Conservation (phyloP, 768 basidiomycete species). For the Xanthoconium purpureum region DNA sequence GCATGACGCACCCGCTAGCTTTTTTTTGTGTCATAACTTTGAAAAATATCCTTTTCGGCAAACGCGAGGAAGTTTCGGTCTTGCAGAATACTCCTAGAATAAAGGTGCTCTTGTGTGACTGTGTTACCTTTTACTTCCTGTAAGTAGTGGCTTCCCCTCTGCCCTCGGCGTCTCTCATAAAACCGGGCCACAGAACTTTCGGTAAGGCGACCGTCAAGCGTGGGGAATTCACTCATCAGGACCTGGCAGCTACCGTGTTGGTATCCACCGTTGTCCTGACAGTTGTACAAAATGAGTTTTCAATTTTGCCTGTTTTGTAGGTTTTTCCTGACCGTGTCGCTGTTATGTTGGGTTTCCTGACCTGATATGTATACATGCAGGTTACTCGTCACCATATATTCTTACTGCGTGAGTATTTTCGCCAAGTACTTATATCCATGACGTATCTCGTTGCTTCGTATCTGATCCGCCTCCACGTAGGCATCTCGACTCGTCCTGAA, state of each 20-base stretch:
- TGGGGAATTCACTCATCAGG: background rate
- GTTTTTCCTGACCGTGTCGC: background rate
- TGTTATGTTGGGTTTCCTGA: background rate
- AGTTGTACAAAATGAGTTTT: constrained; percentile 11
- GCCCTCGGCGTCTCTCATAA: background rate
- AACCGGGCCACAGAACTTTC: constrained; percentile 12
- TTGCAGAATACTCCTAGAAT: background rate
- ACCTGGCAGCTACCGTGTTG: constrained; percentile 11
- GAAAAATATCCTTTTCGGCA: constrained; percentile 3
- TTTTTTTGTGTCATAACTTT: constrained; percentile 19
- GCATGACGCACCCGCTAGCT: constrained; percentile 9
- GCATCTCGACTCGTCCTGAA: constrained; percentile 23
- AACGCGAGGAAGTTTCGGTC: background rate
- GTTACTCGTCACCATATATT: constrained; percentile 15
- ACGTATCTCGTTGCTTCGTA: background rate
- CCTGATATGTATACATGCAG: constrained; percentile 12
- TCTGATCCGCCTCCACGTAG: constrained; percentile 1
- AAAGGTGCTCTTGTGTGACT: constrained; percentile 10
- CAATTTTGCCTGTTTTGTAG: constrained; percentile 15
- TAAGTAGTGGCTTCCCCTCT: constrained; percentile 1
- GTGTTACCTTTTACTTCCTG: constrained; percentile 16
- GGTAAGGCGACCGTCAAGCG: background rate
- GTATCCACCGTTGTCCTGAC: constrained; percentile 15
- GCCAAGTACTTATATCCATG: background rate
- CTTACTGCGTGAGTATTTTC: constrained; percentile 18